Percentiles rank a stretch among this genome's conserved stretches.
Evolutionary conservation across 2,329 filamentous ascomycete species (phyloP).

Genomic region (Blastomyces percursus): DNA sequence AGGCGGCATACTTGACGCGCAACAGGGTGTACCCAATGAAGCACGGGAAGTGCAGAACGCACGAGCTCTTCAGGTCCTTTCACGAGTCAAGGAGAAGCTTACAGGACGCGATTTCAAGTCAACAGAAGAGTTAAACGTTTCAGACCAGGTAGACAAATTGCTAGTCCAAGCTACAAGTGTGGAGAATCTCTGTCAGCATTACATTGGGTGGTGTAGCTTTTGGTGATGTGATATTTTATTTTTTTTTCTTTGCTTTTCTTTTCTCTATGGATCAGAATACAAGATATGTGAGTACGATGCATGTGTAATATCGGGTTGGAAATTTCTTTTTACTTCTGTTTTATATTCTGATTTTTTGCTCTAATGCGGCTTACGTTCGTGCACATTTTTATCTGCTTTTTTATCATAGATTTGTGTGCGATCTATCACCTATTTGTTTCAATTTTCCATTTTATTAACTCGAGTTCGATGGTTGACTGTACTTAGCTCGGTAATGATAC

Average conservation of each 20-base stretch:
- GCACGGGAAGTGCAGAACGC: conserved; percentile 78
- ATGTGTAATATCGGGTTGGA: neutral
- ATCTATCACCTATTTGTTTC: neutral
- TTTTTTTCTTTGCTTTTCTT: neutral
- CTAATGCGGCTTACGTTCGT: neutral
- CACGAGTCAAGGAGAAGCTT: conserved; percentile 87
- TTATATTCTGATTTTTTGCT: neutral
- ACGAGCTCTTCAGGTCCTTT: conserved; percentile 79
- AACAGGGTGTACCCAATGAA: conserved; percentile 33
- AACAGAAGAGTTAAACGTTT: conserved; percentile 70
- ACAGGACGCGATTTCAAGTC: conserved; percentile 87
- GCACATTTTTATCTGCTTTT: neutral
- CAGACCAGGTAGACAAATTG: conserved; percentile 85
- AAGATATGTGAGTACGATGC: neutral
- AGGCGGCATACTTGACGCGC: conserved; percentile 35
- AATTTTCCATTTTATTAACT: neutral
- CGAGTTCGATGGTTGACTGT: neutral
- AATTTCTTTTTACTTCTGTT: neutral
- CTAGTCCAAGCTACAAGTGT: conserved; percentile 92
- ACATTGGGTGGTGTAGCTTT: conserved; percentile 98
- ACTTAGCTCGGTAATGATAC: neutral
- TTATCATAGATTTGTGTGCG: neutral
- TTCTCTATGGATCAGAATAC: neutral
- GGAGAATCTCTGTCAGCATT: conserved; percentile 97
- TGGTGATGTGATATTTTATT: conserved; percentile 50